Conservation (phyloP, 768 basidiomycete genomes). For the Pleurotus giganteus region DNA sequence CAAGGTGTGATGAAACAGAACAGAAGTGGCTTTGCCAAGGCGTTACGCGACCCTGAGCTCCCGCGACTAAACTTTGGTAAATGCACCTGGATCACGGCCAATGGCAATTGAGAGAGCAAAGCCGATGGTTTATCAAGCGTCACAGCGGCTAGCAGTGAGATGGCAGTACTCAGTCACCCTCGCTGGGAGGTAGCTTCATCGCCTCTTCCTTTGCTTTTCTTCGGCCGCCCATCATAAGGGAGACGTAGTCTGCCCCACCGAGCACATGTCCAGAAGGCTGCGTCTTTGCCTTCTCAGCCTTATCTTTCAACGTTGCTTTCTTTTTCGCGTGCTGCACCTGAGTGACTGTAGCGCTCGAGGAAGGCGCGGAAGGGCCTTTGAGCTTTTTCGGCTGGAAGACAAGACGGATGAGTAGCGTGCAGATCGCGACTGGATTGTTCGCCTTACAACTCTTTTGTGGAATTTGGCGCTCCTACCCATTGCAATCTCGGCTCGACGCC, state of each 20-base stretch:
- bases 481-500: too few relatives aligned
- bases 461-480: constrained; percentile 72
- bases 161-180: too few relatives aligned
- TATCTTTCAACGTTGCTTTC: constrained; percentile 46
- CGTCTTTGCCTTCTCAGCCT: constrained; percentile 23
- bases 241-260: constrained; percentile 77
- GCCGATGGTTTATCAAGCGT: too few relatives aligned
- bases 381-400: constrained; percentile 33
- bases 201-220: constrained; percentile 67
- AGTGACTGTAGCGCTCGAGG: constrained; percentile 21
- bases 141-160: too few relatives aligned
- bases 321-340: constrained; percentile 47
- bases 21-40: too few relatives aligned
- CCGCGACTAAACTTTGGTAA: too few relatives aligned
- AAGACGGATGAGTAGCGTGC: not conserved
- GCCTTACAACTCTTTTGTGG: constrained; percentile 56
- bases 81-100: too few relatives aligned
- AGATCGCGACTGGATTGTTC: too few relatives aligned
- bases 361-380: constrained; percentile 27
- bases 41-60: too few relatives aligned
- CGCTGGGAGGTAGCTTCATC: constrained; percentile 48
- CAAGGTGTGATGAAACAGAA: too few relatives aligned
- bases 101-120: too few relatives aligned
- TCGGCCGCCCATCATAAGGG: constrained; percentile 68
- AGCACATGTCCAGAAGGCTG: constrained; percentile 46